Evolutionary conservation across 2,329 filamentous ascomycete genomes (phyloP), one percentile per base, ranked within the genome.

Genomic region (Eurotiales sp.): DNA sequence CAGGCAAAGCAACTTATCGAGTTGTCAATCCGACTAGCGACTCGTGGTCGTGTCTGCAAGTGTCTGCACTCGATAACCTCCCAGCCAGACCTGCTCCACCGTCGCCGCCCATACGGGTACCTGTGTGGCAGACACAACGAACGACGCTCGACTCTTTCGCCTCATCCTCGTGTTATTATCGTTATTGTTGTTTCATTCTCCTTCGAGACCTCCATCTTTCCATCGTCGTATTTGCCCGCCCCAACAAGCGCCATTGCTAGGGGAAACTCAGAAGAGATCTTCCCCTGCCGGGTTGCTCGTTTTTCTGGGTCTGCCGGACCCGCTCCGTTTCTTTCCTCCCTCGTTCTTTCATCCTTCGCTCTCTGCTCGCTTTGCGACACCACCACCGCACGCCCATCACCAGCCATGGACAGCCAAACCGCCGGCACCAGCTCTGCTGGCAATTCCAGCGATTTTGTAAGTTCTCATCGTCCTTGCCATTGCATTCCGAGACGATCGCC

Each of bases 371-470:
- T 41, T 68, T 65, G 64, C 66, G 68, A 68, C 67, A 61, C 64
- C 61, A 67, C 65, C 63, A 66, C 62, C 62, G n/a, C n/a, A n/a
- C n/a, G n/a, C n/a, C 63, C 62, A 27, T 6, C 25, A 27, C 25
- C 25, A 59, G 21, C 17, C 60, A 77, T 77, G 75, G 74, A 77
- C 63, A 68, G 64, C 63, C 67, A 71, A 66, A 69, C 66, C 56
- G 67, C 68, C 55, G 67, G 67, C 58, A 56, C 66, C 60, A 67
- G 63, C 60, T 72, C 74, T 63, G 77, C 82, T 65, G 93, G 88
- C 73, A 95, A 89, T 76, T 95, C 90, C 56, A 95, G 90, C 79
- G 90, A 96, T 77, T 96, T 96, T 81, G 90, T 95, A 77, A 53
- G 41, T 56, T n/a, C n/a, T n/a, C n/a, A n/a, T 29, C 25, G 6